Conservation (phyloP, 371 early-diverging fungal species). For the Mycotypha africana region DNA sequence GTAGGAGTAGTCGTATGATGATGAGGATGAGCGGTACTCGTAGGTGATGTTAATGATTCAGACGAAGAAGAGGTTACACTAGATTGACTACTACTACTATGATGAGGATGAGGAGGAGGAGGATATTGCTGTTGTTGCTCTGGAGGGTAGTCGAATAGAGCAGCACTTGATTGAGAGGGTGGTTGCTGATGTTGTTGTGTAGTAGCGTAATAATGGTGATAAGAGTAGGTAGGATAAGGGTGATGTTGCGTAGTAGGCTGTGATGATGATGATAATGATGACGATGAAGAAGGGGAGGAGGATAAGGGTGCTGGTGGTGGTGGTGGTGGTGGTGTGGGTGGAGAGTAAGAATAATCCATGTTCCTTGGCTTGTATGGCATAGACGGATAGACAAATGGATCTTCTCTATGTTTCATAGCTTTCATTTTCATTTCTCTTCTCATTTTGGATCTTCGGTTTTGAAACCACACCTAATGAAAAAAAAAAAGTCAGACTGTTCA, state of each 20-base stretch:
- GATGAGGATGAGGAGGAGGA: too few relatives aligned
- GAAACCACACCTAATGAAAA: constrained; percentile 20
- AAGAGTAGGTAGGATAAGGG: too few relatives aligned
- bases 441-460: constrained; percentile 27
- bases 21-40: constrained; percentile 24
- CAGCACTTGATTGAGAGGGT: constrained; percentile 1
- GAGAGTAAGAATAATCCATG: neutral
- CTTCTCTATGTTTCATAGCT: too few relatives aligned
- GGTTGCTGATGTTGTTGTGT: neutral
- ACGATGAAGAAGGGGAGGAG: too few relatives aligned
- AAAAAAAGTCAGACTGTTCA: neutral
- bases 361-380: constrained; percentile 6
- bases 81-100: constrained; percentile 15
- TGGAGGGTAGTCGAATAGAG: too few relatives aligned
- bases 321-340: too few relatives aligned
- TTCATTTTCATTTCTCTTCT: constrained; percentile 16
- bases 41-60: constrained; percentile 24
- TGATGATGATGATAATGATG: too few relatives aligned
- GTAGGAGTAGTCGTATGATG: too few relatives aligned
- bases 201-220: neutral
- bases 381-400: constrained; percentile 13
- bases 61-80: constrained; percentile 29
- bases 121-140: too few relatives aligned
- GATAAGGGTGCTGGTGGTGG: too few relatives aligned
- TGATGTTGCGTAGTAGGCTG: too few relatives aligned